phyloP scores from a whole-genome alignment of 495 filamentous ascomycete genomes.

The Darksidea phi region DNA sequence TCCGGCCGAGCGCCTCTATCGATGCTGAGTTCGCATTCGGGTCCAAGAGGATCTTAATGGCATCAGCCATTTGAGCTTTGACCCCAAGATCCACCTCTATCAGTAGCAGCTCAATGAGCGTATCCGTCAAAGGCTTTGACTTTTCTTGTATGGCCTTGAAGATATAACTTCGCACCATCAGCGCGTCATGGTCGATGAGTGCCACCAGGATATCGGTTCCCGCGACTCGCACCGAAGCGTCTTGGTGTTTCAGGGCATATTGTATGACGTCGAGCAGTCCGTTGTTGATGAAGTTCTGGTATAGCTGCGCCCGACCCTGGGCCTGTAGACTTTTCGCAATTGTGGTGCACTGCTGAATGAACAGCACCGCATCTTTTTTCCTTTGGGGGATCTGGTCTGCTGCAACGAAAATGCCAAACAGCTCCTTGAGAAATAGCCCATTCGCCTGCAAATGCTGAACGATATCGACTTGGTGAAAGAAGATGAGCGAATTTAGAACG shows the following conservation, averaged over 20 bases:
- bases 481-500: constrained; percentile 95
- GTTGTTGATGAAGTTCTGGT: constrained; percentile 82
- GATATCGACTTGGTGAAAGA: constrained; percentile 98
- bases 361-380: constrained; percentile 91
- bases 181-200: constrained; percentile 92
- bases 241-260: constrained; percentile 80
- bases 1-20: constrained; percentile 63
- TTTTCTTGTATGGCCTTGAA: constrained; percentile 87
- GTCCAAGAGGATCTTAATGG: constrained; percentile 90
- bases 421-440: constrained; percentile 70
- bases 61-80: constrained; percentile 93
- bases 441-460: constrained; percentile 87
- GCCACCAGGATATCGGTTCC: constrained; percentile 92
- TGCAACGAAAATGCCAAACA: constrained; percentile 84
- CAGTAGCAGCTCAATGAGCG: constrained; percentile 86
- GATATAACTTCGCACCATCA: constrained; percentile 89
- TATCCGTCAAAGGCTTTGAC: constrained; percentile 84
- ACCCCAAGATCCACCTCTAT: constrained; percentile 90
- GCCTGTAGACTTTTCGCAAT: constrained; percentile 93
- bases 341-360: constrained; percentile 93
- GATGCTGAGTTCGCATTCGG: constrained; percentile 58
- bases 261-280: constrained; percentile 88
- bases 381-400: constrained; percentile 62
- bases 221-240: constrained; percentile 82
- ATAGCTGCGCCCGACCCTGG: constrained; percentile 73